Percentiles rank a stretch among this genome's conserved stretches.
Evolutionary conservation across 73 alveolate genomes (phyloP).

Genomic region (Tetrahymena thermophila): DNA sequence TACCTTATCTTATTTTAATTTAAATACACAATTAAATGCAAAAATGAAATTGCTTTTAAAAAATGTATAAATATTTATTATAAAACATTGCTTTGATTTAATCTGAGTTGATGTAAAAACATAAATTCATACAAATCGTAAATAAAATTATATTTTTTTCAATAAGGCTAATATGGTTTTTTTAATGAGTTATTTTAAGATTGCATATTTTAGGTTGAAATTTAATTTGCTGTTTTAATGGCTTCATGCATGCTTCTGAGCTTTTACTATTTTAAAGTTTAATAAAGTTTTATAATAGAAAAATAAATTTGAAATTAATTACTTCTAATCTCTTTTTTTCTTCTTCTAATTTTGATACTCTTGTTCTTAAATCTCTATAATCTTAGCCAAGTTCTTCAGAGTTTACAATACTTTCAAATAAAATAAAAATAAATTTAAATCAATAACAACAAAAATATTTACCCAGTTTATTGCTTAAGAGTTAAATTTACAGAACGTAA

Average conservation of each 20-base stretch:
- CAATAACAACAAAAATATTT: background rate
- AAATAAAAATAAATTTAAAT: background rate
- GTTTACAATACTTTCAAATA: constrained; percentile 41
- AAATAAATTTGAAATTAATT: background rate
- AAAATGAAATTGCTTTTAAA: background rate
- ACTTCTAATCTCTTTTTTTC: background rate
- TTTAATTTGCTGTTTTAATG: background rate
- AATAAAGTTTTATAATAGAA: background rate
- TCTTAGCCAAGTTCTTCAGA: constrained; percentile 52
- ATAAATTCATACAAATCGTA: background rate
- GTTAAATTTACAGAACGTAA: constrained; percentile 53
- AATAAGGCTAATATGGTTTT: background rate
- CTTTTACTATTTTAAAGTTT: background rate
- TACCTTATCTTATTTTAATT: too few species aligned
- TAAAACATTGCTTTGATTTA: too few species aligned
- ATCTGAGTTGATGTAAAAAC: background rate
- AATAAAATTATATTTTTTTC: background rate
- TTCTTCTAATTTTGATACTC: background rate
- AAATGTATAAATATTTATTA: background rate
- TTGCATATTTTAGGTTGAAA: background rate
- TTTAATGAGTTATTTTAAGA: background rate
- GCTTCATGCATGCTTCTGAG: background rate
- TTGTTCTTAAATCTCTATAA: constrained; percentile 4
- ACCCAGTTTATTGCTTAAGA: constrained; percentile 75
- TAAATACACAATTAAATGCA: too few species aligned